phyloP scores from a whole-genome alignment of 192 early-diverging fungal genomes.

The Phlyctochytrium planicorne region DNA sequence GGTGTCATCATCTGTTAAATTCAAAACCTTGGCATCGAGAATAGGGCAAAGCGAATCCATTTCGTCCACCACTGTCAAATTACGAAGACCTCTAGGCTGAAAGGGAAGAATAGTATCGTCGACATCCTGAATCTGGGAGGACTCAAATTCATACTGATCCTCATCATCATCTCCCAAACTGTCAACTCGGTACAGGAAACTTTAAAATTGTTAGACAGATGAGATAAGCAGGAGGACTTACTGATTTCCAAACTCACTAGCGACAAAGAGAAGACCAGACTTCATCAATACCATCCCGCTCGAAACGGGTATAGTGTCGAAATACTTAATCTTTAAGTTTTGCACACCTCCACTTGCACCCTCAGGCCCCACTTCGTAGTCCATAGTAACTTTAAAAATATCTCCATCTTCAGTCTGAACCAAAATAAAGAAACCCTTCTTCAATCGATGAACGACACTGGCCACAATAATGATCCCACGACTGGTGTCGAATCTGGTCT shows the following conservation, averaged over 20 bases:
- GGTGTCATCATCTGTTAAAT: conserved; percentile 85
- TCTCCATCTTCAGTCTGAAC: conserved; percentile 92
- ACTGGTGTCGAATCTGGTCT: conserved; percentile 39
- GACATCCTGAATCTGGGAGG: conserved; percentile 62
- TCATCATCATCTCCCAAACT: conserved; percentile 89
- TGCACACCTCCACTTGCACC: conserved; percentile 45
- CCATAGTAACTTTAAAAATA: conserved; percentile 89
- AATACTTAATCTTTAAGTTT: conserved; percentile 87
- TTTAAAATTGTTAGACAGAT: conserved; percentile 23
- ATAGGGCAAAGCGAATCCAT: conserved; percentile 80
- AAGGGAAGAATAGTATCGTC: conserved; percentile 59
- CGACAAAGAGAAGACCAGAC: conserved; percentile 91
- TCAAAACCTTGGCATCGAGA: conserved; percentile 80
- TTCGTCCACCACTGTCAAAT: conserved; percentile 90
- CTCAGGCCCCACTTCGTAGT: conserved; percentile 62
- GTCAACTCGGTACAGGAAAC: conserved; percentile 89
- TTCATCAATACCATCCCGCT: conserved; percentile 80
- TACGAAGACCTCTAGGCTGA: conserved; percentile 73
- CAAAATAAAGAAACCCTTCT: conserved; percentile 87
- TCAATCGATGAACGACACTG: conserved; percentile 87
- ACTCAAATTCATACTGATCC: conserved; percentile 73
- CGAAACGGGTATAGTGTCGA: conserved; percentile 89
- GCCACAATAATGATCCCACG: conserved; percentile 78
- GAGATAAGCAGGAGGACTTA: conserved; percentile 58
- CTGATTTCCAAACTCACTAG: conserved; percentile 91